phyloP scores from a whole-genome alignment of 192 early-diverging fungal genomes.

The Globomyces pollinis-pini region DNA sequence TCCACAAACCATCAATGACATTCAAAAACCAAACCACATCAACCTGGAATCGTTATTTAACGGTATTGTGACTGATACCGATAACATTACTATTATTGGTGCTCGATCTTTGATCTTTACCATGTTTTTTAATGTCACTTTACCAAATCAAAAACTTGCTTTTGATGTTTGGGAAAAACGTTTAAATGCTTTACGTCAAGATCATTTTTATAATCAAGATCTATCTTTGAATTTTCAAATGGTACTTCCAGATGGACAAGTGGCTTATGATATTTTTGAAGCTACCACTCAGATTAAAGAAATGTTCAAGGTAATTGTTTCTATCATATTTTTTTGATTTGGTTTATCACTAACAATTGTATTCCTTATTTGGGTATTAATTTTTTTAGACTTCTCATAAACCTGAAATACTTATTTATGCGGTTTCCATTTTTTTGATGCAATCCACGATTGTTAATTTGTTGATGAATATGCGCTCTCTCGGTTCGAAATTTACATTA shows the following conservation, averaged over 20 bases:
- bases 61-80: too few relatives aligned
- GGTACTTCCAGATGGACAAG: not conserved
- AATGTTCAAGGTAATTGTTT: conserved; percentile 5
- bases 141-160: not conserved
- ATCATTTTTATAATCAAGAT: conserved; percentile 1
- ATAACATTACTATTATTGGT: not conserved
- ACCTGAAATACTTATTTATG: conserved; percentile 70
- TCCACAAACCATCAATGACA: not conserved
- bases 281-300: not conserved
- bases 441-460: conserved; percentile 69
- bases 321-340: too few relatives aligned
- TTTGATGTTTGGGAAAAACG: conserved; percentile 4
- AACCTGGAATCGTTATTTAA: conserved; percentile 1
- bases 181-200: not conserved
- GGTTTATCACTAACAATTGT: too few relatives aligned
- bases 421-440: conserved; percentile 74
- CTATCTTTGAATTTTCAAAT: conserved; percentile 5
- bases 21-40: not conserved
- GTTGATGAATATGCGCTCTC: conserved; percentile 74
- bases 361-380: too few relatives aligned
- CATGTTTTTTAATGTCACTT: conserved; percentile 1
- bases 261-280: not conserved
- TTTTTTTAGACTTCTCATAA: conserved; percentile 6
- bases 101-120: not conserved
- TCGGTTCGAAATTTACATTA: conserved; percentile 71